Evolutionary conservation across 2,329 filamentous ascomycete genomes (phyloP), one percentile per base, ranked within the genome.

Genomic region (Cordyceps tenuipes): DNA sequence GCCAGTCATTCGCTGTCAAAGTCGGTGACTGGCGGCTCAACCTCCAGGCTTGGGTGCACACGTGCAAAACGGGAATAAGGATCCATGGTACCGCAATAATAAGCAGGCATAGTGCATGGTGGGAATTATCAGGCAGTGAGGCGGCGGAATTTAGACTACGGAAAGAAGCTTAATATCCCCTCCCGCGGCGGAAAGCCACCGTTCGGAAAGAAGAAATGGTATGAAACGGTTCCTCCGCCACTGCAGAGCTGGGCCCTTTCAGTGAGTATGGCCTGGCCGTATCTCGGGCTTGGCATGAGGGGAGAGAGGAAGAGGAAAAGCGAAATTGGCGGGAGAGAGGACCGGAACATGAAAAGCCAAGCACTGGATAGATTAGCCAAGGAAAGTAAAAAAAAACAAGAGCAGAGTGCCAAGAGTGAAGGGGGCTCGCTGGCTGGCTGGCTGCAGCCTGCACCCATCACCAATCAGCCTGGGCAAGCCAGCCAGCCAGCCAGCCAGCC

Each of bases 391-490:
- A 49, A 49, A 34, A 46, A 17, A 26, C 12, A 41, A n/a, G 21
- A 15, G 29, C 26, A 6, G 3, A 34, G 19, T 48, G 57, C 57
- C 57, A 59, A 59, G 57, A 53, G 49, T 26, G 9, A 43, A 59
- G 41, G 57, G 55, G 57, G 49, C 36, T 59, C 48, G 15, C 39
- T 43, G 39, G 23, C 23, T 23, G 23, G 23, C 23, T 23, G 23
- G 23, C 23, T 23, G 23, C 23, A 3, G 23, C 3, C 23, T 23
- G 23, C 23, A 23, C 23, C 23, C 23, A 23, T 23, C 39, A 8
- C 39, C 15, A 49, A 49, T 59, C 49, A 53, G 57, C 57, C 50
- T 53, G 48, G 57, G 50, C 57, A 53, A 53, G 47, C 57, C 57
- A 59, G 53, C n/a, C n/a, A n/a, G n/a, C n/a, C n/a, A n/a, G n/a